Conservation (phyloP, 352 stramenopile genomes). For the Phytophthora tentaculata region DNA sequence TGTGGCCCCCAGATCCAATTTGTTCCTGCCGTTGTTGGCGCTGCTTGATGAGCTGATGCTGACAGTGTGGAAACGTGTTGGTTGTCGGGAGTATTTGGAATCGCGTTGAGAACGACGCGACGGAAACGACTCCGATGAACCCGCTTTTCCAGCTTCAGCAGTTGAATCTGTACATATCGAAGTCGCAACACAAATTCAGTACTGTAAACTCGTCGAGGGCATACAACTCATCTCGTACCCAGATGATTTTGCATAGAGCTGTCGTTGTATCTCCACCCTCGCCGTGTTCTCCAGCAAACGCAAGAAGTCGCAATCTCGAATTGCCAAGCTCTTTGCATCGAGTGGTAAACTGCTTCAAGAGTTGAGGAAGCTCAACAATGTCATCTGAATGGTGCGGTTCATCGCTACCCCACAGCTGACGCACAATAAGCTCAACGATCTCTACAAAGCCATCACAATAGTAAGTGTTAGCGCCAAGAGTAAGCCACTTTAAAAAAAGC, state of each 20-base stretch:
- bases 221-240: conserved; percentile 36
- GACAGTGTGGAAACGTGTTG: conserved; percentile 12
- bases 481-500: no score
- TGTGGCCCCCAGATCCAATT: conserved; percentile 35
- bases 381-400: conserved; percentile 10
- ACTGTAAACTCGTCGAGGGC: neutral
- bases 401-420: conserved; percentile 38
- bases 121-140: conserved; percentile 64
- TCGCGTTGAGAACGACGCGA: conserved; percentile 27
- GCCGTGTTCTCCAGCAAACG: conserved; percentile 27
- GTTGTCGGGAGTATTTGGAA: conserved; percentile 17
- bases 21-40: conserved; percentile 11
- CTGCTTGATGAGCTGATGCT: neutral
- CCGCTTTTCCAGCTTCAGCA: conserved; percentile 63
- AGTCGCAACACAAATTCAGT: conserved; percentile 1
- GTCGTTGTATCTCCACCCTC: conserved; percentile 34
- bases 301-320: conserved; percentile 24
- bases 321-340: conserved; percentile 27
- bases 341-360: conserved; percentile 38
- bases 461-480: neutral
- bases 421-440: conserved; percentile 42
- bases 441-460: conserved; percentile 22
- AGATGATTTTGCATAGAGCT: conserved; percentile 53
- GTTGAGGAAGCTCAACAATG: conserved; percentile 40
- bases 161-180: conserved; percentile 42